Conservation (phyloP, 371 early-diverging fungal genomes). For the Apophysomyces variabilis region DNA sequence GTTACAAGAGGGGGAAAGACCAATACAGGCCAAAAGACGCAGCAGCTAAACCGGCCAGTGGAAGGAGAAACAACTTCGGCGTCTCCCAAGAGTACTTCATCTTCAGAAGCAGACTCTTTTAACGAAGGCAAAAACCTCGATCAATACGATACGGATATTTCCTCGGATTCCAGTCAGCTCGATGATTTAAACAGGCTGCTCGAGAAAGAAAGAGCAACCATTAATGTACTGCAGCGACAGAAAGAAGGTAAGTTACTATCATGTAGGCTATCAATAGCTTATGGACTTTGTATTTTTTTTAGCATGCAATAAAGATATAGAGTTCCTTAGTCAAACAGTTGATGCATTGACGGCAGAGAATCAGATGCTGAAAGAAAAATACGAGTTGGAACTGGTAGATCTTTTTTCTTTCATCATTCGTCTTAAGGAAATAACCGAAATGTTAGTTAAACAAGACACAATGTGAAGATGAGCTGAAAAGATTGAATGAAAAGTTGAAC, state of each 20-base stretch:
- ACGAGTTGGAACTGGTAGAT: constrained; percentile 35
- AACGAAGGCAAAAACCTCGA: background rate
- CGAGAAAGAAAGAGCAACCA: constrained; percentile 44
- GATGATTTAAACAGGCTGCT: constrained; percentile 10
- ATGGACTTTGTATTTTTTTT: background rate
- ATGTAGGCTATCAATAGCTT: background rate
- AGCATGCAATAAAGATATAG: constrained; percentile 47
- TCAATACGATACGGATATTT: background rate
- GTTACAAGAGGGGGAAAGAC: background rate
- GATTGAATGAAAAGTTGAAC: constrained; percentile 22
- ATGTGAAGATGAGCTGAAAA: constrained; percentile 26
- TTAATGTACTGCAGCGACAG: constrained; percentile 45
- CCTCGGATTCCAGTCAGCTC: background rate
- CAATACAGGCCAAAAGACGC: background rate
- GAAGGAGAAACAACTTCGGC: background rate
- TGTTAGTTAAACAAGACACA: constrained; percentile 23
- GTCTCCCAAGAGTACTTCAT: background rate
- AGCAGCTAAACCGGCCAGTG: background rate
- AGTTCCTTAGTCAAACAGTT: constrained; percentile 36
- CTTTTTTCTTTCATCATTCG: background rate
- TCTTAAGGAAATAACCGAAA: background rate
- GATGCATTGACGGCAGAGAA: constrained; percentile 35
- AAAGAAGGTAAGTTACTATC: constrained; percentile 41
- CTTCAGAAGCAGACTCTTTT: background rate
- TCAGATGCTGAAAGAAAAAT: constrained; percentile 33